Percentiles rank a stretch among this genome's conserved stretches.
Conservation (phyloP, 371 early-diverging fungal species). For the Zychaea mexicana region DNA sequence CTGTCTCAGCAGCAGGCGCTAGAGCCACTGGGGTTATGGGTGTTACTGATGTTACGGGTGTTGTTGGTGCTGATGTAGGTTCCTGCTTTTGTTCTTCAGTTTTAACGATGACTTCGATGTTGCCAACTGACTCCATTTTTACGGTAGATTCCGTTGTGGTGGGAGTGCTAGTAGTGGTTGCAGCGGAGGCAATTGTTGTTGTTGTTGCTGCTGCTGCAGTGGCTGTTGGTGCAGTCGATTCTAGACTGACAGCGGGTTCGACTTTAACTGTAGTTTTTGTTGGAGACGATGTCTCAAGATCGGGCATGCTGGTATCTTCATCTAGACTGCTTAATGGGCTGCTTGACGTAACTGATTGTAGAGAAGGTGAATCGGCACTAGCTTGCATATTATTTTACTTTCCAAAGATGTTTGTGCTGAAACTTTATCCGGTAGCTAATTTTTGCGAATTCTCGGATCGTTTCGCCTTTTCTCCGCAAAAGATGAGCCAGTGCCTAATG, state of each 20-base stretch:
- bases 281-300: conserved; percentile 1
- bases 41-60: neutral
- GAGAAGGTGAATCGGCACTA: neutral
- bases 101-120: neutral
- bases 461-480: no score
- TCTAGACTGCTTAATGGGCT: conserved; percentile 1
- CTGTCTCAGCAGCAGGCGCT: conserved; percentile 1
- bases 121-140: neutral
- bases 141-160: neutral
- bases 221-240: neutral
- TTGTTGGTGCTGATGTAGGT: neutral
- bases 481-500: no score
- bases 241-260: neutral
- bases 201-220: neutral
- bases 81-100: neutral
- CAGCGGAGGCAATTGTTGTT: neutral
- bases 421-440: no score
- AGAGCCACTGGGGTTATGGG: neutral
- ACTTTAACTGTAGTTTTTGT: neutral
- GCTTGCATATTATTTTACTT: conserved; percentile 1
- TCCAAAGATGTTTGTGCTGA: no score
- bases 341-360: neutral
- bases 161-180: neutral
- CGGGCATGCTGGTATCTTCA: conserved; percentile 1
- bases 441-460: no score